These are phyloP conservation scores for Paulownia fortunei DNA, from an alignment of 257 asterid species.

Conservation along the genomic window DNA sequence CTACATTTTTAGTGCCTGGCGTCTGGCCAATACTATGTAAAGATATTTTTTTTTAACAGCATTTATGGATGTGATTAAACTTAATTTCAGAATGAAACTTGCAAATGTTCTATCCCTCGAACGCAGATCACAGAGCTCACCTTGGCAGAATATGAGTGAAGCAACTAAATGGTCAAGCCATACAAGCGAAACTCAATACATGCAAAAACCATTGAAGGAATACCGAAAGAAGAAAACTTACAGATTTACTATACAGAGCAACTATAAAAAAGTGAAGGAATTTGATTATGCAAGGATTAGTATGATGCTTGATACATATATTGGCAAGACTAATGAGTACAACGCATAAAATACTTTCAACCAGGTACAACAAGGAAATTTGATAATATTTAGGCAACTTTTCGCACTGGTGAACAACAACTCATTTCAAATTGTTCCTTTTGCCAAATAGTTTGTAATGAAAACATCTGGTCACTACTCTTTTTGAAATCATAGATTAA, in stretches of 20 bases:
- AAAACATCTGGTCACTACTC: background rate
- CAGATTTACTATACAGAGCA: background rate
- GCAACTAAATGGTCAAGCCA: background rate
- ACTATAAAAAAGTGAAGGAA: background rate
- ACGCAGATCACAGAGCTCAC: background rate
- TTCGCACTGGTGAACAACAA: background rate
- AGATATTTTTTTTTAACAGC: background rate
- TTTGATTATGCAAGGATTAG: background rate
- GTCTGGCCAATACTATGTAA: background rate
- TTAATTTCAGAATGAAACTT: background rate
- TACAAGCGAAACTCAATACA: background rate
- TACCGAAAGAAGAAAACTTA: background rate
- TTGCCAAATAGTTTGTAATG: background rate
- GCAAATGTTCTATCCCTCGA: too few species aligned
- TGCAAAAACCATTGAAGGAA: background rate
- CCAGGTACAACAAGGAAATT: background rate
- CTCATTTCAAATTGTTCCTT: background rate
- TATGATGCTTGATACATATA: conserved; percentile 4
- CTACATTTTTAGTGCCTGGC: background rate
- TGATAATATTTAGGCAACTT: background rate
- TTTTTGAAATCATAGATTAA: background rate
- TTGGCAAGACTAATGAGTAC: background rate
- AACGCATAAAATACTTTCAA: background rate
- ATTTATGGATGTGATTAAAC: background rate
- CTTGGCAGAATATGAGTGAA: background rate